Percentiles rank a stretch among this genome's conserved stretches.
These are phyloP conservation scores for Blastomyces percursus DNA, from an alignment of 2,329 filamentous ascomycete species.

Conservation along the genomic window DNA sequence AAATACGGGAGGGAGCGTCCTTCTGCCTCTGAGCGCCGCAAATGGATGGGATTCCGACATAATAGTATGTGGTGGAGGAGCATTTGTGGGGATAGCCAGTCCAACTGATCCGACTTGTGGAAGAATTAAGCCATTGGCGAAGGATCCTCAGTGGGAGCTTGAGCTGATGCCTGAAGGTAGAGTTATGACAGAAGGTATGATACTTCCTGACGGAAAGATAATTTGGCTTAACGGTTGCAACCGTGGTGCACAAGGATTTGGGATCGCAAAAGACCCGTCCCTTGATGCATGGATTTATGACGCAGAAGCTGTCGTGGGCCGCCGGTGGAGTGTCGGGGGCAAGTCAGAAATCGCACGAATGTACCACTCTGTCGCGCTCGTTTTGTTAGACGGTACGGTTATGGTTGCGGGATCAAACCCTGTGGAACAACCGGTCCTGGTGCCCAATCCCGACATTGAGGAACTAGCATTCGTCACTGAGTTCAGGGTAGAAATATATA, in stretches of 20 bases:
- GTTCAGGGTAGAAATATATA: conserved; percentile 52
- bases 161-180: conserved; percentile 49
- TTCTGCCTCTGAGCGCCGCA: conserved; percentile 43
- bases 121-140: conserved; percentile 42
- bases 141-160: conserved; percentile 44
- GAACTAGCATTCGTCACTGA: conserved; percentile 43
- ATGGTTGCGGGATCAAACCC: conserved; percentile 52
- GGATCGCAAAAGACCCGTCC: conserved; percentile 44
- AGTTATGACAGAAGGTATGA: conserved; percentile 50
- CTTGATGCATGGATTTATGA: conserved; percentile 49
- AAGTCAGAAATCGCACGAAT: conserved; percentile 38
- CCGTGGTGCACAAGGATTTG: conserved; percentile 50
- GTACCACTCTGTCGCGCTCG: conserved; percentile 51
- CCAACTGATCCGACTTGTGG: conserved; percentile 51
- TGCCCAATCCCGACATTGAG: conserved; percentile 34
- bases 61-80: conserved; percentile 49
- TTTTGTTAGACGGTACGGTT: conserved; percentile 50
- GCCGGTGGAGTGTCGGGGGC: conserved; percentile 40
- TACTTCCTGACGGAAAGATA: conserved; percentile 51
- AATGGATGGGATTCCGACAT: conserved; percentile 45
- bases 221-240: conserved; percentile 50
- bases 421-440: conserved; percentile 45
- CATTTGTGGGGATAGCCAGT: conserved; percentile 48
- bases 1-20: conserved; percentile 48
- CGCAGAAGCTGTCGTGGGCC: conserved; percentile 40